These are phyloP conservation scores for Cyanidiococcus yangmingshanensis DNA, from an alignment of 23 red algal species.

Conservation along the genomic window DNA sequence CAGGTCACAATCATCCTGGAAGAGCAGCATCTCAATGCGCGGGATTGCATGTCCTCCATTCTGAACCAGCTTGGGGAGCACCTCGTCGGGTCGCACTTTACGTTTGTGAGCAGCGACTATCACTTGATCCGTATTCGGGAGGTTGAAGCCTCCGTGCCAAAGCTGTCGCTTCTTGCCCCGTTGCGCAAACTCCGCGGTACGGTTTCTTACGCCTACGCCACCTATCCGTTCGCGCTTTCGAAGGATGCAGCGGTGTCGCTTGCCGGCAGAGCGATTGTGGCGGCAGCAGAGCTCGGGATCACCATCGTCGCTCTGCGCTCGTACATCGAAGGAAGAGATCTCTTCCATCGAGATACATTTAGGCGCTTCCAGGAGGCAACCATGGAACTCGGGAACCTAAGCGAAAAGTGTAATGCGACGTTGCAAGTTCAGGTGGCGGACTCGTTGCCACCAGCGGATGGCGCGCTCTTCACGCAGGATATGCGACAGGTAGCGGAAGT, in stretches of 20 bases:
- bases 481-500: background rate
- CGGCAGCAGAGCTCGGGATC: constrained; percentile 55
- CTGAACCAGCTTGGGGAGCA: constrained; percentile 38
- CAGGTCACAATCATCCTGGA: constrained; percentile 43
- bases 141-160: constrained; percentile 50
- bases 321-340: background rate
- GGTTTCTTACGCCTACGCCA: constrained; percentile 59
- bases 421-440: background rate
- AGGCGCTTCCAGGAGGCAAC: constrained; percentile 8
- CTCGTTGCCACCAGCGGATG: background rate
- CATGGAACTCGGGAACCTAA: background rate
- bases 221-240: constrained; percentile 70
- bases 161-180: constrained; percentile 41
- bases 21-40: constrained; percentile 29
- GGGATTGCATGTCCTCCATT: constrained; percentile 42
- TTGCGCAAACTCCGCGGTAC: constrained; percentile 39
- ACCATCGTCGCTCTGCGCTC: constrained; percentile 27
- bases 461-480: background rate
- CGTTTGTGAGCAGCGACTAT: constrained; percentile 67
- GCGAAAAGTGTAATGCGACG: background rate
- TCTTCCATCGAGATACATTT: background rate
- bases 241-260: constrained; percentile 54
- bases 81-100: constrained; percentile 53
- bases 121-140: constrained; percentile 80
- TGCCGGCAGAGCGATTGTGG: constrained; percentile 58